These are phyloP conservation scores for Tetrahymena thermophila DNA, from an alignment of 73 alveolate species.

Conservation along the genomic window DNA sequence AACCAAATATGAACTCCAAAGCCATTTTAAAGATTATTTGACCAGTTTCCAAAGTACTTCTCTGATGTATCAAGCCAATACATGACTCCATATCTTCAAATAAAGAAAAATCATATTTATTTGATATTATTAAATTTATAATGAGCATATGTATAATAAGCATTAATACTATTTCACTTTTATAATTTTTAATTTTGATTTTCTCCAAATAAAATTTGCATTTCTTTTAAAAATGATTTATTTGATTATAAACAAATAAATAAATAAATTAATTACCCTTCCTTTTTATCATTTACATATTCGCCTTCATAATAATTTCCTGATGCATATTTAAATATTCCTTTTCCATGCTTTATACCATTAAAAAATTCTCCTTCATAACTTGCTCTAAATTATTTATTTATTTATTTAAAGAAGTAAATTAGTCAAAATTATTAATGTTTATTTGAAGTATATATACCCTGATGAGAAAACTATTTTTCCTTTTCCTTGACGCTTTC, in stretches of 20 bases:
- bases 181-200: too few relatives aligned
- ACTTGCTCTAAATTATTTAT: constrained; percentile 19
- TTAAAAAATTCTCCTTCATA: constrained; percentile 35
- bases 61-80: constrained; percentile 84
- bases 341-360: constrained; percentile 43
- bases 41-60: constrained; percentile 97
- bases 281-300: constrained; percentile 26
- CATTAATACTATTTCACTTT: too few relatives aligned
- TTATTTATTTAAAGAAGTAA: constrained; percentile 2
- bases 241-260: too few relatives aligned
- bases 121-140: not conserved
- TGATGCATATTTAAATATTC: constrained; percentile 32
- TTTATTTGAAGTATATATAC: constrained; percentile 16
- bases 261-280: constrained; percentile 34
- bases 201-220: too few relatives aligned
- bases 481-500: constrained; percentile 43
- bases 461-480: constrained; percentile 17
- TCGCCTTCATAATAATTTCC: constrained; percentile 46
- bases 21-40: constrained; percentile 86
- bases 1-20: constrained; percentile 98
- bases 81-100: constrained; percentile 84
- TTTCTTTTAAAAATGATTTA: too few relatives aligned
- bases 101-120: not conserved
- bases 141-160: too few relatives aligned
- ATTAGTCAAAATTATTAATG: not conserved